These are phyloP conservation scores for Melastoma candidum DNA, from an alignment of 441 rosid genomes.

Conservation along the genomic window DNA sequence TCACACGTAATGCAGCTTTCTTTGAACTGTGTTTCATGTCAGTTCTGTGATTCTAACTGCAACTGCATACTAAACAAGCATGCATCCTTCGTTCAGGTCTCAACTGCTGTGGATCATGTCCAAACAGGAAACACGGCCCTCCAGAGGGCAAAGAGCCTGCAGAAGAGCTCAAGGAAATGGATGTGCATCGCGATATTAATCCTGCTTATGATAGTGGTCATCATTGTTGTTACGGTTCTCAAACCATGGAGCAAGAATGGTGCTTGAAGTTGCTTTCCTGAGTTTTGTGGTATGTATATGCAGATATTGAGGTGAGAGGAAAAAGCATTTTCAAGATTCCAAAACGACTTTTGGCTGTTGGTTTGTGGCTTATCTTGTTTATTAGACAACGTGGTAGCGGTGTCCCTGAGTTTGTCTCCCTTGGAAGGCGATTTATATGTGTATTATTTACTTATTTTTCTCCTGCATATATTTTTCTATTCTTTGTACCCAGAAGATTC, in stretches of 20 bases:
- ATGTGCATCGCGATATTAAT: conserved; percentile 78
- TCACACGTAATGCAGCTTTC: conserved; percentile 42
- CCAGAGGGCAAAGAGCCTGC: conserved; percentile 63
- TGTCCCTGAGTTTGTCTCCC: too few species aligned
- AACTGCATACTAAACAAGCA: too few species aligned
- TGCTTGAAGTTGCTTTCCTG: conserved; percentile 28
- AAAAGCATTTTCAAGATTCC: too few species aligned
- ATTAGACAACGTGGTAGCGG: too few species aligned
- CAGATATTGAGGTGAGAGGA: neutral
- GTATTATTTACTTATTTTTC: too few species aligned
- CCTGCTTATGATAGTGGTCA: conserved; percentile 63
- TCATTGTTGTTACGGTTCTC: conserved; percentile 54
- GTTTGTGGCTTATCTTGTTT: too few species aligned
- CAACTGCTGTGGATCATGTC: conserved; percentile 88
- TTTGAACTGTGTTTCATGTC: too few species aligned
- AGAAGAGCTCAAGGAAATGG: conserved; percentile 87
- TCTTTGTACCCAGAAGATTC: too few species aligned
- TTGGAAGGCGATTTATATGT: too few species aligned
- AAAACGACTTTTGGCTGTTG: too few species aligned
- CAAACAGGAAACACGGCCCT: conserved; percentile 71
- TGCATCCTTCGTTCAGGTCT: conserved; percentile 40
- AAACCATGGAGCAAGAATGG: conserved; percentile 81
- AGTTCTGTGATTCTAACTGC: too few species aligned
- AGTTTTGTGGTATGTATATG: conserved; percentile 3
- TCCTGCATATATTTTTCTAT: too few species aligned